Percentiles rank a stretch among this genome's conserved stretches.
Conservation (phyloP, 495 filamentous ascomycete genomes). For the Glutinoglossum americanum region DNA sequence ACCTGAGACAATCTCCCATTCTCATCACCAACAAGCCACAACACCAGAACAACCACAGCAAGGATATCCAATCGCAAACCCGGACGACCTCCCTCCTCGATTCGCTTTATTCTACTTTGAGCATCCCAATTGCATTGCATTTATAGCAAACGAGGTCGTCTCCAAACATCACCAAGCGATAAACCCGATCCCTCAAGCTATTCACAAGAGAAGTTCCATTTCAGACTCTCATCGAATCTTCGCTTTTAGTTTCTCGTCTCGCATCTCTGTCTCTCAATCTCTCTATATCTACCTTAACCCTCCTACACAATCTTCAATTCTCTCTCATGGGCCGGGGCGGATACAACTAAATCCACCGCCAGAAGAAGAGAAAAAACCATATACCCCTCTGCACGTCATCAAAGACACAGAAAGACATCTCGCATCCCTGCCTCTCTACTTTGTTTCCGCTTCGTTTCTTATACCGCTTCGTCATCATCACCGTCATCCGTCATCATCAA, state of each 20-base stretch:
- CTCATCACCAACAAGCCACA: not conserved
- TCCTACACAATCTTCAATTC: constrained; percentile 2
- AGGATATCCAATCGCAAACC: not conserved
- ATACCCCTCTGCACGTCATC: constrained; percentile 4
- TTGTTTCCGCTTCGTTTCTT: constrained; percentile 9
- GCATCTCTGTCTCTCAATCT: not conserved
- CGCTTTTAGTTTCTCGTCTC: not conserved
- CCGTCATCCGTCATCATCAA: not conserved
- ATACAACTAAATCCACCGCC: constrained; percentile 22
- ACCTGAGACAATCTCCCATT: not conserved
- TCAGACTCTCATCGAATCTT: not conserved
- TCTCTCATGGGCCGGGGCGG: constrained; percentile 31
- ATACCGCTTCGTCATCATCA: constrained; percentile 1
- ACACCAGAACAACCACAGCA: not conserved
- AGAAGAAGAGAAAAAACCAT: constrained; percentile 14
- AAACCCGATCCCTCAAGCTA: not conserved
- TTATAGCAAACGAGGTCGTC: too few species aligned
- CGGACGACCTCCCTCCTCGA: not conserved
- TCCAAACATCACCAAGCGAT: not conserved
- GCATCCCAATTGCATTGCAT: too few species aligned
- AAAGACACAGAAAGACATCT: not conserved
- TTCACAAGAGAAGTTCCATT: not conserved
- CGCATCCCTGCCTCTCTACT: not conserved
- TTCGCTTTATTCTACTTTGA: too few species aligned
- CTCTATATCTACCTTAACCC: not conserved